Evolutionary conservation across 2,329 filamentous ascomycete genomes (phyloP).

Genomic region (Cladorrhinum sp.): DNA sequence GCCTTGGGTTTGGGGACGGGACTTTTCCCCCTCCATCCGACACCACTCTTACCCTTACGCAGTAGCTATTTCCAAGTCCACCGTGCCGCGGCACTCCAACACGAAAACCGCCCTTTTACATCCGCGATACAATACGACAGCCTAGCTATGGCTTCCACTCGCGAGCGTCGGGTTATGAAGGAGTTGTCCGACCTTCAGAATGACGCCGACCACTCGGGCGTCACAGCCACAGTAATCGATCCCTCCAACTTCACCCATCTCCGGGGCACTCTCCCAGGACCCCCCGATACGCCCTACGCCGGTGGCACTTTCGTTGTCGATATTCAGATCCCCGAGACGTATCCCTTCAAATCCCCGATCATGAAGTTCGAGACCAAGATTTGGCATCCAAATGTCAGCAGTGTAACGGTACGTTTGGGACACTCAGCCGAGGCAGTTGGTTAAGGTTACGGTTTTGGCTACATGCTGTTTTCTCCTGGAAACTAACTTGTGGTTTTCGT

Average conservation of each 20-base stretch:
- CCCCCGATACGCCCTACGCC: slow-evolving; percentile 90
- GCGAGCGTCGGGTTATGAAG: slow-evolving; percentile 64
- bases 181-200: slow-evolving; percentile 72
- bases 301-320: slow-evolving; percentile 80
- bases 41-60: too few species aligned
- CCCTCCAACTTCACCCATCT: slow-evolving; percentile 76
- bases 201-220: slow-evolving; percentile 71
- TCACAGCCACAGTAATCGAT: slow-evolving; percentile 64
- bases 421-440: background rate
- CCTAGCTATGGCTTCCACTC: slow-evolving; percentile 47
- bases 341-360: slow-evolving; percentile 86
- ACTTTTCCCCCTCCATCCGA: background rate
- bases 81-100: background rate
- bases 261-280: slow-evolving; percentile 77
- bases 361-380: slow-evolving; percentile 93
- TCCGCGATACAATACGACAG: background rate
- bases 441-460: background rate
- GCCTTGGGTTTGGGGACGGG: slow-evolving; percentile 2
- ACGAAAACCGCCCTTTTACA: background rate
- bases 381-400: slow-evolving; percentile 97
- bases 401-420: slow-evolving; percentile 67
- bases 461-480: too few species aligned
- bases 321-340: slow-evolving; percentile 81
- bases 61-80: too few species aligned
- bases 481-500: slow-evolving; percentile 15